phyloP scores from a whole-genome alignment of 768 basidiomycete genomes.

The Suillus tomentosus region DNA sequence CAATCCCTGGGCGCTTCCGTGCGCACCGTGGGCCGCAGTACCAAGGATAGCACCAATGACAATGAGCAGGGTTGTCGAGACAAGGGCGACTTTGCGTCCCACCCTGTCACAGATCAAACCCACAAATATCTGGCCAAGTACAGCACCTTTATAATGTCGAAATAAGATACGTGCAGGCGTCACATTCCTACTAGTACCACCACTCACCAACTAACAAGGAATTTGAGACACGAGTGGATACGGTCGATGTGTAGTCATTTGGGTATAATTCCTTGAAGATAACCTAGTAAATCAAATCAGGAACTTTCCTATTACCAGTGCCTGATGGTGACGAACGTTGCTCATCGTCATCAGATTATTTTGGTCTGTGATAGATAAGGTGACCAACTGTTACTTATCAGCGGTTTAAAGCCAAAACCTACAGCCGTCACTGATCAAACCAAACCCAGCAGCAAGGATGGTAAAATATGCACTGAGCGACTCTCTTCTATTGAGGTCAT shows the following conservation, averaged over 20 bases:
- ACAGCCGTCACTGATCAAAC: slow-evolving; percentile 67
- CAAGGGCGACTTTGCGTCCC: slow-evolving; percentile 76
- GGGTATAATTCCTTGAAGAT: slow-evolving; percentile 68
- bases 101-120: slow-evolving; percentile 72
- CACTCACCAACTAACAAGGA: slow-evolving; percentile 64
- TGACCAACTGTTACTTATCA: slow-evolving; percentile 11
- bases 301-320: slow-evolving; percentile 6
- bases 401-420: slow-evolving; percentile 17
- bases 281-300: slow-evolving; percentile 44
- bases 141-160: slow-evolving; percentile 45
- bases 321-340: slow-evolving; percentile 43
- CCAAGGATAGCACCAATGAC: slow-evolving; percentile 68
- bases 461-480: slow-evolving; percentile 60
- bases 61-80: slow-evolving; percentile 67
- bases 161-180: slow-evolving; percentile 10
- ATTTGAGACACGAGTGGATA: slow-evolving; percentile 73
- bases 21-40: slow-evolving; percentile 65
- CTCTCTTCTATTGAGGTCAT: slow-evolving; percentile 39
- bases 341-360: slow-evolving; percentile 73
- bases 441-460: slow-evolving; percentile 64
- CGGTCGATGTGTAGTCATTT: slow-evolving; percentile 54
- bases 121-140: slow-evolving; percentile 61
- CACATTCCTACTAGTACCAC: slow-evolving; percentile 4
- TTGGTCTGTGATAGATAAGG: slow-evolving; percentile 46
- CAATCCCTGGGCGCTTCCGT: slow-evolving; percentile 56